phyloP scores from a whole-genome alignment of 192 early-diverging fungal genomes.

The Ramicandelaber brevisporus region DNA sequence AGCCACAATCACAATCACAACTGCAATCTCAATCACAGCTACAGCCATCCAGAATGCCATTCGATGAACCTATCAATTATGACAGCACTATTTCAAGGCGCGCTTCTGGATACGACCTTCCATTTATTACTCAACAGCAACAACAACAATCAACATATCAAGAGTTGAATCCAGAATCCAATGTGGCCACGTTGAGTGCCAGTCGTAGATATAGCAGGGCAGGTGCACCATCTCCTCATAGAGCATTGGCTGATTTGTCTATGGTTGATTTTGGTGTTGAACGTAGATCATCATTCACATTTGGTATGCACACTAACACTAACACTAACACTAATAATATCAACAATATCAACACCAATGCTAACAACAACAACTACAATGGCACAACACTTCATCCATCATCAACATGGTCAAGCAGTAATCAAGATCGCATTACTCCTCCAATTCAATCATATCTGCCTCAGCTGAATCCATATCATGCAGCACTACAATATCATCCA shows the following conservation, averaged over 20 bases:
- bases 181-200: too few species aligned
- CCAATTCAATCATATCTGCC: background rate
- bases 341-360: background rate
- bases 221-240: background rate
- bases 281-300: background rate
- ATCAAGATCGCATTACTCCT: background rate
- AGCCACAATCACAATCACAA: too few species aligned
- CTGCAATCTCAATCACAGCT: slow-evolving; percentile 1
- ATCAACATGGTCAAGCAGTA: background rate
- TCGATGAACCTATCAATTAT: background rate
- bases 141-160: slow-evolving; percentile 1
- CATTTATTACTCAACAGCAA: slow-evolving; percentile 6
- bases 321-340: background rate
- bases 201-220: background rate
- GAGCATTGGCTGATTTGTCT: background rate
- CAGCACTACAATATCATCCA: background rate
- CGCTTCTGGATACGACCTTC: background rate
- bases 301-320: background rate
- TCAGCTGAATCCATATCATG: background rate
- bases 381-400: background rate
- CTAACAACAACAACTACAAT: background rate
- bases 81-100: background rate
- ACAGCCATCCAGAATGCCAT: background rate
- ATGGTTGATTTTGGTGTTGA: background rate
- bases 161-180: slow-evolving; percentile 1